Evolutionary conservation across 768 basidiomycete genomes (phyloP).

Genomic region (Gloeopeniophorella convolvens): DNA sequence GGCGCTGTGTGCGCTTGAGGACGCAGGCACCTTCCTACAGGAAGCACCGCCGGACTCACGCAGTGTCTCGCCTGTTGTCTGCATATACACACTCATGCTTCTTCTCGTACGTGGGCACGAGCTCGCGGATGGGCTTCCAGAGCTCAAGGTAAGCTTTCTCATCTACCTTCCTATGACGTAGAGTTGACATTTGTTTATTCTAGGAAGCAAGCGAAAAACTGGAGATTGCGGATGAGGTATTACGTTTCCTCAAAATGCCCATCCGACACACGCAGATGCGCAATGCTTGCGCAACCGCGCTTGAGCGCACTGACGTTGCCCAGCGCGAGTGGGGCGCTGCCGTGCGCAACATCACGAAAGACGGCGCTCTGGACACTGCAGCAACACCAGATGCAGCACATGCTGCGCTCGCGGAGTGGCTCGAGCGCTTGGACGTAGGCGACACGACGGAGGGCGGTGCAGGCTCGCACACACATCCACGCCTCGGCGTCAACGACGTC

Average conservation of each 20-base stretch:
- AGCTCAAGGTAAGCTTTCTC: constrained; percentile 39
- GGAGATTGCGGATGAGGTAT: constrained; percentile 47
- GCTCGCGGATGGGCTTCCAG: constrained; percentile 40
- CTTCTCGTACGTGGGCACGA: constrained; percentile 47
- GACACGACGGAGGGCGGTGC: constrained; percentile 30
- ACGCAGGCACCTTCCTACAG: constrained; percentile 47
- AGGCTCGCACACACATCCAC: constrained; percentile 35
- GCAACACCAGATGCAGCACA: no score
- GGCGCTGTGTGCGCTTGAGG: constrained; percentile 52
- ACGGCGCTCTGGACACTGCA: constrained; percentile 31
- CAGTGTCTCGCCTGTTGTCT: constrained; percentile 51
- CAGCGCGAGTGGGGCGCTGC: constrained; percentile 41
- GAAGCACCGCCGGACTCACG: constrained; percentile 58
- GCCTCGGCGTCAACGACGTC: constrained; percentile 42
- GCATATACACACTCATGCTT: constrained; percentile 52
- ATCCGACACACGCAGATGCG: constrained; percentile 48
- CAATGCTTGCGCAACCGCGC: constrained; percentile 45
- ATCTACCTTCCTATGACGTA: not conserved
- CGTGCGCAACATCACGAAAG: constrained; percentile 33
- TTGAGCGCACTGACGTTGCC: constrained; percentile 39
- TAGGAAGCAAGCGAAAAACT: constrained; percentile 37
- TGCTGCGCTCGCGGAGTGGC: constrained; percentile 54
- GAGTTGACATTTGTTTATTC: constrained; percentile 3
- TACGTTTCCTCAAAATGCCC: constrained; percentile 37
- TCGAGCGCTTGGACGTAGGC: constrained; percentile 42